Evolutionary conservation across 164 flowering plant species (phyloP), one percentile per base, ranked within the genome.

Genomic region (Protea cynaroides): DNA sequence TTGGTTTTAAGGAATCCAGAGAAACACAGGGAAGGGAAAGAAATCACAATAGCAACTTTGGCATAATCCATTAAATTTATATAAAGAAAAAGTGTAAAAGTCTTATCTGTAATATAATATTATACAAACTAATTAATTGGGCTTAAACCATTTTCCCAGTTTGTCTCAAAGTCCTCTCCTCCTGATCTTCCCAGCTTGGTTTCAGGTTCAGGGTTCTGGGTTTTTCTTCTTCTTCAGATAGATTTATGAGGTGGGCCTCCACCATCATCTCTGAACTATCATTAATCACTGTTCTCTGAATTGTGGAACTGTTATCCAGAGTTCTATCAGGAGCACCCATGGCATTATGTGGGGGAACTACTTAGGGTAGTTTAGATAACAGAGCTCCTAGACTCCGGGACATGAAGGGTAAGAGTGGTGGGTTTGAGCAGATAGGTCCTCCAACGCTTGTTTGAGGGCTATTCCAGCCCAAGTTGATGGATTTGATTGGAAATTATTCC

Each of bases 391-490:
- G 70, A 50, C 79, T 78, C 69, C 78, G 74, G 37, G 84, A 71
- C 71, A 73, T 69, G 51, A 73, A 56, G 1, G 86, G 86, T 18
- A 77, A 67, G 14, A 80, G 76, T 25, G 94, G 81, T 18, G 88
- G 88, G 3, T 81, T 74, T 24, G 87, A 61, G 79, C 74, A 79
- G 56, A 78, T 43, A 7, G 79, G 72, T 15, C 75, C 55, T 50
- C 43, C 58, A 46, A 62, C 34, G 57, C 67, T 66, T 43, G 62
- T 71, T 56, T 74, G 83, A 12, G 84, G 82, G 58, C 70, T 75
- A 72, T 83, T 83, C 79, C 83, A 83, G 7, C 89, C 86, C 25
- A 88, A 63, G 69, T 80, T 79, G 61, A 77, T 63, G 61, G 85
- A 72, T 61, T 82, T 86, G 66, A 58, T 40, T 1, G 84, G 63